These are phyloP conservation scores for Isoetes taiwanensis DNA, from an alignment of 75 land plant genomes.

Conservation along the genomic window DNA sequence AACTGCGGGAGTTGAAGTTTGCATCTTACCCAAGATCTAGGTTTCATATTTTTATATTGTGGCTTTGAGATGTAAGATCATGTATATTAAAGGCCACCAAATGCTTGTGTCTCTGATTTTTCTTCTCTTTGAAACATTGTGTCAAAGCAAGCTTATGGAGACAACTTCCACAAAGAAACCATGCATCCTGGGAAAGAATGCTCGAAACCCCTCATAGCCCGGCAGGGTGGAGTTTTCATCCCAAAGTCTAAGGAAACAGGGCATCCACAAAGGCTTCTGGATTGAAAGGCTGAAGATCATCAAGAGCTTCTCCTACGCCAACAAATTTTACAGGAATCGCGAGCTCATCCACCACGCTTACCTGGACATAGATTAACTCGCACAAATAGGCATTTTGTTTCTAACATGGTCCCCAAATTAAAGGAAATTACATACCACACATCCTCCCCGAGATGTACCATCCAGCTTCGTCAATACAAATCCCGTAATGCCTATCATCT, in stretches of 20 bases:
- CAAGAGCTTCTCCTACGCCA: constrained; percentile 83
- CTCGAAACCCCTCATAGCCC: no score
- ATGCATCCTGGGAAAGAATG: no score
- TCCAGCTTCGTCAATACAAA: constrained; percentile 91
- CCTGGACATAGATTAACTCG: constrained; percentile 29
- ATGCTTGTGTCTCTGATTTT: no score
- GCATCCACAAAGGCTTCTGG: constrained; percentile 90
- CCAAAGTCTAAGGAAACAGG: constrained; percentile 62
- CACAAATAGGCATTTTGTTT: neutral
- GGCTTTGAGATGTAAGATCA: no score
- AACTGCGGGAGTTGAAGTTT: no score
- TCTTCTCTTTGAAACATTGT: no score
- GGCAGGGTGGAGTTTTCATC: no score
- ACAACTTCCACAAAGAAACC: no score
- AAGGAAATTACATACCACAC: constrained; percentile 67
- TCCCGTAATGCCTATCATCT: constrained; percentile 96
- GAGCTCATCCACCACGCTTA: constrained; percentile 96
- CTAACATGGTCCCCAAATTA: neutral
- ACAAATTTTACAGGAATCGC: constrained; percentile 97
- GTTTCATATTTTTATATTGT: no score
- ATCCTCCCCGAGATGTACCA: constrained; percentile 96
- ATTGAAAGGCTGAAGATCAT: constrained; percentile 95
- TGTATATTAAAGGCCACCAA: no score
- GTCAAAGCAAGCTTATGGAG: no score
- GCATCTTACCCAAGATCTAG: no score